Evolutionary conservation across 345 rosid species (phyloP), one percentile per base, ranked within the genome.

Genomic region (Microthlaspi erraticum): DNA sequence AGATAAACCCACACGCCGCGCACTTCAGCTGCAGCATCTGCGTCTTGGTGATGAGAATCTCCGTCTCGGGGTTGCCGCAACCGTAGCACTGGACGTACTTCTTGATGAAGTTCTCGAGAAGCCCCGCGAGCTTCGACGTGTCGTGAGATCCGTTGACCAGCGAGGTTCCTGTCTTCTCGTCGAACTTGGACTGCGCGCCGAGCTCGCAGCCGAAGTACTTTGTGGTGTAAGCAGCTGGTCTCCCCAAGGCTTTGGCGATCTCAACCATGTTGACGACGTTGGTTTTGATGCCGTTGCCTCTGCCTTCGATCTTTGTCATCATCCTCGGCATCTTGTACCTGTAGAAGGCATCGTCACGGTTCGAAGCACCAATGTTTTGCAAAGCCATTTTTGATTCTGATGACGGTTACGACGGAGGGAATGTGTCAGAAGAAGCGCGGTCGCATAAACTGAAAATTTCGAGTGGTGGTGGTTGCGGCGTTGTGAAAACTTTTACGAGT

Each of bases 61-160:
- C 91, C 20, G 91, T 88, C 63, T 86, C 91, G 60, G 87, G 94
- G 59, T 88, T 88, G 49, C 89, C 88, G 39, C 89, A 84, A 3
- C 89, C 89, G 49, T 88, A 88, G 71, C 91, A 88, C 79, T 88
- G 94, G 41, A 88, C 91, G 84, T 86, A 88, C 76, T 86, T 88
- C 62, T 88, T 88, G 17, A 88, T 88, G 36, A 88, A 88, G 36
- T 82, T 88, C 80, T 88, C 95, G 2, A 86, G 77, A 43, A 88
- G 84, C 5, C 84, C 87, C 9, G 91, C 89, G 77, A 86, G 95
- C 66, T 88, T 88, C 10, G 77, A 60, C 48, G 91, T 86, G 2
- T 86, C 89, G 62, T 88, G 95, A 4, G 91, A 64, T 17, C 91
- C 95, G 78, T 88, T 88, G 39, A 88, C 95, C 50, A 78, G 82